Base-by-base conservation (phyloP, 1,139 yeast species). In the Nematodospora anomalae region DNA sequence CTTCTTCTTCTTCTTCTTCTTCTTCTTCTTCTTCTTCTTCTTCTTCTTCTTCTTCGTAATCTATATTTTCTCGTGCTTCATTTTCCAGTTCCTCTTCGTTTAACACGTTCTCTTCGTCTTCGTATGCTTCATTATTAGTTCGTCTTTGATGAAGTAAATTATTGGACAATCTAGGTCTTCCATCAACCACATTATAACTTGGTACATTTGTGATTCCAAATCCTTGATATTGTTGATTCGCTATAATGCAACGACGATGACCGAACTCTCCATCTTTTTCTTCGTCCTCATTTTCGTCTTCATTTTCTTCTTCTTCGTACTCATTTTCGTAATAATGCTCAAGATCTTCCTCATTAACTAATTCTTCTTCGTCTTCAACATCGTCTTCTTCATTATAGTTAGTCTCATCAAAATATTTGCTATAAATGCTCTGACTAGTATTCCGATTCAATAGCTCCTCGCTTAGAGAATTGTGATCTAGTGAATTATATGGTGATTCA, bases 271-370 rank as follows among this genome's bases (percentile, higher is more conserved):
- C 45, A 20, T 39, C 46, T 16, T 37, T 47, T 3, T 38, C 47
- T 6, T 45, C 47, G 10, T 43, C 49, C n/a, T 39, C 44, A 21
- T 36, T 50, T 21, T 40, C 42, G 12, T 30, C 42, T 11, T 38
- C 42, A 6, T 35, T 42, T n/a, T 37, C 41, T 8, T 40, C 41
- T 3, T 35, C 41, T 4, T 31, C 46, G 1, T 40, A 45, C 11
- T 41, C 43, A 14, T 32, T 40, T 24, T 32, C 44, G 4, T 30
- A 42, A 4, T 28, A 41, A 8, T 35, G 34, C n/a, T 33, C 24
- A 20, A 28, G 27, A 16, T 14, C 15, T 14, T 37, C 29, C 16
- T 30, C 31, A 13, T 42, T 32, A 5, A 29, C 24, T 11, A 36
- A 38, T 3, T 15, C 31, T 13, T 28, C 30, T 28, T 35, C 32